Evolutionary conservation across 2,329 filamentous ascomycete genomes (phyloP).

Genomic region (Penicillium sp.): DNA sequence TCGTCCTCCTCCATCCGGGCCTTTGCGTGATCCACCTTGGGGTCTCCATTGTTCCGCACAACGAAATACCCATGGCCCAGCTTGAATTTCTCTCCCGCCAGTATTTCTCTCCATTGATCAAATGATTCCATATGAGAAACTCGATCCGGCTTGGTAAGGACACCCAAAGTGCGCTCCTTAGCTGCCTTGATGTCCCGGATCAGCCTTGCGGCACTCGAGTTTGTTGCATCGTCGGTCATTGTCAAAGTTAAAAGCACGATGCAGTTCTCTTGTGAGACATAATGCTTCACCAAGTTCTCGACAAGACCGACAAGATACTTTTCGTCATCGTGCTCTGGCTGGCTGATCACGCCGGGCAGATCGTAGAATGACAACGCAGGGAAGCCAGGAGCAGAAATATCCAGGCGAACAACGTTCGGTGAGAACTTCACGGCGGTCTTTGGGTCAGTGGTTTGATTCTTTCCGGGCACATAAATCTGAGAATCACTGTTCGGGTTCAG

Average conservation of each 20-base stretch:
- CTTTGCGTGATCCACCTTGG: constrained; percentile 50
- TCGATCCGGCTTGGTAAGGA: constrained; percentile 85
- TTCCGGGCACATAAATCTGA: constrained; percentile 60
- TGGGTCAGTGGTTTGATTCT: constrained; percentile 42
- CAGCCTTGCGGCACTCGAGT: constrained; percentile 71
- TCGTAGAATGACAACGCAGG: constrained; percentile 84
- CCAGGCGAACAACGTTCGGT: constrained; percentile 78
- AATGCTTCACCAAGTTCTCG: constrained; percentile 70
- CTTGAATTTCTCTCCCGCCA: constrained; percentile 65
- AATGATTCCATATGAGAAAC: constrained; percentile 60
- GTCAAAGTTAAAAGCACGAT: constrained; percentile 78
- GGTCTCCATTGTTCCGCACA: constrained; percentile 64
- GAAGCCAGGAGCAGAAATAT: constrained; percentile 73
- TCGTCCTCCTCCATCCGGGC: constrained; percentile 57
- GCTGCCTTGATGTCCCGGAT: constrained; percentile 63
- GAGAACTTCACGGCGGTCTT: constrained; percentile 69
- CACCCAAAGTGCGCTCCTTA: constrained; percentile 68
- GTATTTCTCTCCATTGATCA: constrained; percentile 67
- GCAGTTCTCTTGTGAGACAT: constrained; percentile 71
- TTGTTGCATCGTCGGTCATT: constrained; percentile 79
- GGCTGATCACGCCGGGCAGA: constrained; percentile 80
- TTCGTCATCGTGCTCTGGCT: constrained; percentile 67
- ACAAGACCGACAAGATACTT: constrained; percentile 75
- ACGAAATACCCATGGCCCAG: constrained; percentile 80
- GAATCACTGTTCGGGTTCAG: constrained; percentile 68